Evolutionary conservation across 1,284 basidiomycete species (phyloP), one percentile per base, ranked within the genome.

Genomic region (Butyriboletus appendiculatus): DNA sequence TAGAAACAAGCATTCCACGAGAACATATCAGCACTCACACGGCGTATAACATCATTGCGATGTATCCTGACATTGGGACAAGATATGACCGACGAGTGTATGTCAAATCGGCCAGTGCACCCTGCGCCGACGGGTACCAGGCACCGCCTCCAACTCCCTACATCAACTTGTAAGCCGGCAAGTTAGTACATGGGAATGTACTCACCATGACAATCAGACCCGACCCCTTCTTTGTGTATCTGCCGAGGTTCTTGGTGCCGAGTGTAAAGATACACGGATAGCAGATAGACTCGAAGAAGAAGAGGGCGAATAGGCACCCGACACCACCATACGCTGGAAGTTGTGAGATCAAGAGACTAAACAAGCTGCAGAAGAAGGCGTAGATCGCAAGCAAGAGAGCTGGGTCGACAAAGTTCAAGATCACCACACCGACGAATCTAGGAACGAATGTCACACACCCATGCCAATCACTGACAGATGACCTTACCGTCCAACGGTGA

Each of bases 211-310:
- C 87, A 56, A 91, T 82, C 54, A 90, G 69, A 53, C 83, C 82
- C 15, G 88, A 86, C 1, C 84, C 88, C 49, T 76, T 75, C 70
- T 89, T 88, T 5, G 88, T 88, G 73, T 88, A 79, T 52, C 76
- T 76, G 33, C 88, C 89, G 44, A 90, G 75, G 62, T 84, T 82
- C 69, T 83, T 81, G 33, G 89, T 92, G 8, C 80, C 85, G 37
- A 91, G 75, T 1, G 85, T 85, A 73, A 88, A 89, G 55, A 90
- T 85, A 61, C 85, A 82, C 5, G 85, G 84, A 64, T 86, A 86
- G 65, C 85, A 86, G 61, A 86, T 84, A 9, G 83, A 85, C 69
- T 90, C 88, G 70, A 89, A 90, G 78, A 88, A 90, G 79, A 90
- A 90, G 55, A 91, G 71, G 55, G 78, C 67, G 69, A 88, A 90